Conservation (phyloP, 2,329 filamentous ascomycete species). For the Pseudogymnoascus sp. region DNA sequence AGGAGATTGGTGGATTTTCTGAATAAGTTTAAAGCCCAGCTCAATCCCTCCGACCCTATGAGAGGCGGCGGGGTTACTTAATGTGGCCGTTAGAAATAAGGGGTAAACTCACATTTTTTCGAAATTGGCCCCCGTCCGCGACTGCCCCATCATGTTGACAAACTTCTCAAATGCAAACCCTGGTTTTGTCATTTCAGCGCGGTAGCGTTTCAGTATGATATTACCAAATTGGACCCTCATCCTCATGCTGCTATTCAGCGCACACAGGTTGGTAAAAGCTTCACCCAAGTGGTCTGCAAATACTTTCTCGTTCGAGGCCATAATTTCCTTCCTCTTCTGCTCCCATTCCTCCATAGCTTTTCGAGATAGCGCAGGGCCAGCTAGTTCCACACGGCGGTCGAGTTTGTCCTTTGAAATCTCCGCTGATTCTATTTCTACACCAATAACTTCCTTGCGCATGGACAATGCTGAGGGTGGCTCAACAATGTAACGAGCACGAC, state of each 20-base stretch:
- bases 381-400: constrained; percentile 11
- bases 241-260: constrained; percentile 23
- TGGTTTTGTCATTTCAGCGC: constrained; percentile 14
- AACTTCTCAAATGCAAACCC: constrained; percentile 20
- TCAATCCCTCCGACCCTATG: constrained; percentile 3
- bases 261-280: constrained; percentile 18
- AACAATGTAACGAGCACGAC: constrained; percentile 17
- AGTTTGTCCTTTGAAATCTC: background rate
- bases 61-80: background rate
- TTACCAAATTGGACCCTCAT: constrained; percentile 29
- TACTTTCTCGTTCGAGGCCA: constrained; percentile 12
- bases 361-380: constrained; percentile 14
- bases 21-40: background rate
- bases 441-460: constrained; percentile 14
- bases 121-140: constrained; percentile 20
- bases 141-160: constrained; percentile 21
- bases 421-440: background rate
- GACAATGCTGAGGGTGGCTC: constrained; percentile 19
- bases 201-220: constrained; percentile 19
- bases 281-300: constrained; percentile 19
- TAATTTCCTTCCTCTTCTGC: constrained; percentile 8
- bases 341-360: constrained; percentile 18
- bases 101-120: constrained; percentile 24
- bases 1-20: background rate
- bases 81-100: background rate